These are phyloP conservation scores for Citrullus colocynthis DNA, from an alignment of 306 rosid species.

Conservation along the genomic window DNA sequence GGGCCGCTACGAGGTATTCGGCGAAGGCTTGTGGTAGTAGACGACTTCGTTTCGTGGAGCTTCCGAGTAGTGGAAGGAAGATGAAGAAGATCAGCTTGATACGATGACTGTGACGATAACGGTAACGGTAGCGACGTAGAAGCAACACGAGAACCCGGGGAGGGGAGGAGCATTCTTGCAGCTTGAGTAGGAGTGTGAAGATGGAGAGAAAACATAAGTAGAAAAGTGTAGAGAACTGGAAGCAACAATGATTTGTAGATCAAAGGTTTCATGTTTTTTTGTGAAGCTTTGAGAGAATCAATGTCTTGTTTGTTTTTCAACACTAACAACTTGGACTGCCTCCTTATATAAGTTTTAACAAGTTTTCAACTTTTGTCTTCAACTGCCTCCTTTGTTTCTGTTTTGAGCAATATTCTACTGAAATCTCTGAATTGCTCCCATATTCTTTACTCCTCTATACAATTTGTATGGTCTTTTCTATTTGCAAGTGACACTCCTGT, in stretches of 20 bases:
- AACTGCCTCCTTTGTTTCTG: neutral
- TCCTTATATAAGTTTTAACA: conserved; percentile 15
- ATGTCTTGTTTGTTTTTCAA: conserved; percentile 20
- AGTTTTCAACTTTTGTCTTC: conserved; percentile 7
- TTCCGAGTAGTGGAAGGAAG: neutral
- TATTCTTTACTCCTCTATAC: neutral
- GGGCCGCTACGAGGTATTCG: conserved; percentile 65
- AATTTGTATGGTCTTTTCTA: neutral
- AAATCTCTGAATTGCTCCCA: neutral
- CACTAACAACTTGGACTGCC: conserved; percentile 19
- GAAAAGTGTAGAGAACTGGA: conserved; percentile 23
- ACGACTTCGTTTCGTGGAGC: neutral
- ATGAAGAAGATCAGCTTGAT: neutral
- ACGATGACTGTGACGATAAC: neutral
- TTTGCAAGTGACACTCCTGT: neutral
- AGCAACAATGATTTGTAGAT: conserved; percentile 31
- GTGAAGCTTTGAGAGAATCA: conserved; percentile 28
- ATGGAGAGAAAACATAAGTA: conserved; percentile 29
- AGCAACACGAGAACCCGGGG: conserved; percentile 12
- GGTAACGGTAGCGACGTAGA: conserved; percentile 14
- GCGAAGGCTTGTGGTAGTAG: conserved; percentile 41
- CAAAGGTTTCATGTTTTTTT: conserved; percentile 47
- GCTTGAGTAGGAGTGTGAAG: conserved; percentile 10
- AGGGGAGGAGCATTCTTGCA: conserved; percentile 22
- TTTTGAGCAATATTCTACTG: neutral